Base-by-base conservation (phyloP, 1,139 yeast species). In the Yamadazyma jaroonii region DNA sequence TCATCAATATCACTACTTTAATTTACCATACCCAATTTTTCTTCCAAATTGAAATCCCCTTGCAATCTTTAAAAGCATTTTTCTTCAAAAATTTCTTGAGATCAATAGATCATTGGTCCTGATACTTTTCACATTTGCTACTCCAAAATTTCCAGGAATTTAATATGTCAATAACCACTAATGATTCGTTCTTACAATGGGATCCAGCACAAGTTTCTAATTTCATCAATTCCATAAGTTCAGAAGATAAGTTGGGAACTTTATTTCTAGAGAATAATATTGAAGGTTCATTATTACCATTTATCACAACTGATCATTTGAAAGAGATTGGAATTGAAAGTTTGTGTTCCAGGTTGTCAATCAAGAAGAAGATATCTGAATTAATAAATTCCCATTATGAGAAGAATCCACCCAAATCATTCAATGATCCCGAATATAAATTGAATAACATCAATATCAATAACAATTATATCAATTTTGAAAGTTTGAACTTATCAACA, bases 241-340 rank as follows among this genome's bases (percentile, higher is more conserved):
- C 42, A 55, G 9, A 41, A 56, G 20, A 57, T 59, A 6, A 58
- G 6, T 41, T 57, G 12, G 65, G 67, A n/a, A 40, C 56, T 11
- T 39, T 44, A 6, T 77, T 83, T 46, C 59, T 71, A n/a, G 66
- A 66, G 3, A 71, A 83, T 54, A 77, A 77, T 45, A 79, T 84
- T 32, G 79, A 77, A 11, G 90, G 90, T 1, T 67, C 78, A 12
- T 59, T 81, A 9, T 58, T 84, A 32, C 80, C 84, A 1, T 79
- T 72, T 44, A 56, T 84, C 30, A 74, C 75, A 9, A 70, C 84
- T 2, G 76, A 74, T 7, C 86, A 83, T 53, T 66, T 83, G 35
- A 66, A 68, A 46, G 88, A 81, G 45, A 58, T 84, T 52, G 85
- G 84, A 2, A 62, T 78, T 1, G 42, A 45, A 6, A 62, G 59